Evolutionary conservation across 768 basidiomycete genomes (phyloP).

Genomic region (Cystofilobasidium ferigula): DNA sequence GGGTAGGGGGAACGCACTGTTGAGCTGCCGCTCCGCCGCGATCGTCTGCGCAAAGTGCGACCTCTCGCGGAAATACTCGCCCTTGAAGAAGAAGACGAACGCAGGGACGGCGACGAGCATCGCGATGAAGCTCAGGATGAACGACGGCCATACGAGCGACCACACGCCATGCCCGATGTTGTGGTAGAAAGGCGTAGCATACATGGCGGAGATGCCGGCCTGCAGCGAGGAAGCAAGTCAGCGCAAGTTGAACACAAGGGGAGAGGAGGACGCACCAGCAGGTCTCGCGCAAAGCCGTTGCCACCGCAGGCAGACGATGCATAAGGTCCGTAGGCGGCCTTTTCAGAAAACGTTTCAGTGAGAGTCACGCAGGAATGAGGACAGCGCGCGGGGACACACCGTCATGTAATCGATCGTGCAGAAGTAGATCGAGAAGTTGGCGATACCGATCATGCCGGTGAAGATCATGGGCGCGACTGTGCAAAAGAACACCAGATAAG

Average conservation of each 20-base stretch:
- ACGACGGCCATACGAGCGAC: constrained; percentile 31
- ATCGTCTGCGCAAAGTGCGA: constrained; percentile 30
- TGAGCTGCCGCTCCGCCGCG: constrained; percentile 27
- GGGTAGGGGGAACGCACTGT: constrained; percentile 20
- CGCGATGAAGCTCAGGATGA: constrained; percentile 31
- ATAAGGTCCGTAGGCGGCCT: not conserved
- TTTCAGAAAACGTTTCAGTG: too few species aligned
- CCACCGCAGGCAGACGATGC: not conserved
- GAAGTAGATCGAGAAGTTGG: not conserved
- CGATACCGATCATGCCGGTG: not conserved
- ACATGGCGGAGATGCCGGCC: constrained; percentile 34
- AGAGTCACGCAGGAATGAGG: not conserved
- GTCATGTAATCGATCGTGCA: too few species aligned
- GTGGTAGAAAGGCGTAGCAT: constrained; percentile 27
- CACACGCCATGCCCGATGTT: too few species aligned
- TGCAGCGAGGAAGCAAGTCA: too few species aligned
- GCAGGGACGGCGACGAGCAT: constrained; percentile 30
- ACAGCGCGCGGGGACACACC: too few species aligned
- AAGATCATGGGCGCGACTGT: not conserved
- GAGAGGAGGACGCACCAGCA: too few species aligned
- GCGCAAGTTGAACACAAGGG: too few species aligned
- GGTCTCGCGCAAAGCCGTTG: too few species aligned
- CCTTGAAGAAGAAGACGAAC: constrained; percentile 31
- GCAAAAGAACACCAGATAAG: too few species aligned
- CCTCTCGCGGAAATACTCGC: constrained; percentile 28